phyloP scores from a whole-genome alignment of 2,329 filamentous ascomycete species.

The Scopulariopsis brevicaulis region DNA sequence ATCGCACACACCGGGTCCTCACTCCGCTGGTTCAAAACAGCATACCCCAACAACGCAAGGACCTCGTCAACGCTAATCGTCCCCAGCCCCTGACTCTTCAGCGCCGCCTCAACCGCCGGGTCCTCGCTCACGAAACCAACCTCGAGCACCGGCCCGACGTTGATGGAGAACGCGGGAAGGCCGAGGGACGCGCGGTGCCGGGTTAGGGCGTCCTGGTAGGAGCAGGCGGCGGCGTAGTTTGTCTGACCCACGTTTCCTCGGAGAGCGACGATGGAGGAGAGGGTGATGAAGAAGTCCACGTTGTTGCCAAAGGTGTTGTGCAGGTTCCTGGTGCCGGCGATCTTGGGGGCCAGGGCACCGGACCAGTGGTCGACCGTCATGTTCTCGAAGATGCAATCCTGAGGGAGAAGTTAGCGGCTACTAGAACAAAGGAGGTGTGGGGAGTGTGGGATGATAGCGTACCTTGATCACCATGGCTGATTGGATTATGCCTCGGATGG shows the following conservation, averaged over 20 bases:
- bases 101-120: neutral
- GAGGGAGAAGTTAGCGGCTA: neutral
- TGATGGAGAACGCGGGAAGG: constrained; percentile 10
- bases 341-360: constrained; percentile 18
- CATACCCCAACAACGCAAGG: neutral
- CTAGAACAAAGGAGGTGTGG: too few species aligned
- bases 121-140: neutral
- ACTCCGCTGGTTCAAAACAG: neutral
- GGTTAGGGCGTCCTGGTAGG: constrained; percentile 18
- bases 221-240: constrained; percentile 25
- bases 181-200: constrained; percentile 9
- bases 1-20: neutral
- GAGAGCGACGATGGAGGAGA: constrained; percentile 22
- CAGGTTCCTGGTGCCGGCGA: constrained; percentile 17
- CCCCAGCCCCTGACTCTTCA: neutral
- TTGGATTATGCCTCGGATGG: constrained; percentile 15
- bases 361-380: constrained; percentile 14
- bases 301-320: constrained; percentile 9
- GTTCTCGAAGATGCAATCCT: constrained; percentile 19
- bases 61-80: neutral
- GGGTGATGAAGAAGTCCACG: constrained; percentile 25
- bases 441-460: neutral
- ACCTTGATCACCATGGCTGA: constrained; percentile 14
- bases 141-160: constrained; percentile 10
- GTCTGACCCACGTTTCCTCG: constrained; percentile 21